Percentiles rank a stretch among this genome's conserved stretches.
These are phyloP conservation scores for Pseudogymnoascus verrucosus DNA, from an alignment of 2,329 filamentous ascomycete species.

Conservation along the genomic window DNA sequence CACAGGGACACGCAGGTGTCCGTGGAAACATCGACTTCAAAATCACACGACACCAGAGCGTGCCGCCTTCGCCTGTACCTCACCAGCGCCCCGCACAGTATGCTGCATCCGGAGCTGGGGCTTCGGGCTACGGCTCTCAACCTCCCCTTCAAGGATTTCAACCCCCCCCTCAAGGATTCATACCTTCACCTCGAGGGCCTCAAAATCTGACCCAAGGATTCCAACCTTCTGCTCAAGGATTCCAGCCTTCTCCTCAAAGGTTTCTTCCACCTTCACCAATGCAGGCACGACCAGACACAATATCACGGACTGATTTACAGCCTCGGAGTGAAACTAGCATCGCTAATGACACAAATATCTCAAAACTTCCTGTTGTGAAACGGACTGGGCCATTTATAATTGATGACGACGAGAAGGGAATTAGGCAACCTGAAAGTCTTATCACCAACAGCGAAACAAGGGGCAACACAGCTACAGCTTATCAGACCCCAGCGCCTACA, in stretches of 20 bases:
- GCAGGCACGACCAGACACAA: neutral
- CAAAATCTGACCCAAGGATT: neutral
- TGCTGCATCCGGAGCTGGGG: neutral
- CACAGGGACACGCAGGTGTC: neutral
- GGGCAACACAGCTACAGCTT: no score
- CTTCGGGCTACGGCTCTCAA: neutral
- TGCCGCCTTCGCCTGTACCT: neutral
- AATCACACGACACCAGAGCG: neutral
- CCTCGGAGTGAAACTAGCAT: neutral
- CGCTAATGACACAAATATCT: neutral
- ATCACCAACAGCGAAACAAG: neutral
- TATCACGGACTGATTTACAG: neutral
- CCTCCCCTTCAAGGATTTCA: neutral
- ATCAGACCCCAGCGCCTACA: neutral
- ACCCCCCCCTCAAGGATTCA: neutral
- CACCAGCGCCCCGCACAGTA: neutral
- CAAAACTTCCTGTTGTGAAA: neutral
- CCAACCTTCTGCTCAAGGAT: neutral
- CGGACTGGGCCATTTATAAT: neutral
- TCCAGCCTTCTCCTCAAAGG: no score
- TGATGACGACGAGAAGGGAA: neutral
- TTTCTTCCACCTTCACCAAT: neutral
- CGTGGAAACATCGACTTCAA: neutral
- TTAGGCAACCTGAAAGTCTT: neutral
- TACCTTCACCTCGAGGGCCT: neutral